phyloP scores from a whole-genome alignment of 495 filamentous ascomycete genomes.

The Podospora tetraspora region DNA sequence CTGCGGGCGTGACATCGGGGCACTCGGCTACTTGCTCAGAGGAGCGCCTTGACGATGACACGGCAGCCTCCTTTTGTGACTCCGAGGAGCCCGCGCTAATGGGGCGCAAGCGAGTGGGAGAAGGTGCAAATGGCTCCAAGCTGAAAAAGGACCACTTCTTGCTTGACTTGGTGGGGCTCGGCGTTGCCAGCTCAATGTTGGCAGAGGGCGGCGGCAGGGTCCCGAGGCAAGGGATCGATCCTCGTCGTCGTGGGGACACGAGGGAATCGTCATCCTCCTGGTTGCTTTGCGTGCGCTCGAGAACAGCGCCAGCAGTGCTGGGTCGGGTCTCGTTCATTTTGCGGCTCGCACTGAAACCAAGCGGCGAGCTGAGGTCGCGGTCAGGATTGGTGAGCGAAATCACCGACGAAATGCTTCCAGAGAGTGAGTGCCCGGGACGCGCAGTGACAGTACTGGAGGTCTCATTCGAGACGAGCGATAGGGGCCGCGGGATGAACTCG shows the following conservation, averaged over 20 bases:
- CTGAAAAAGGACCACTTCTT: constrained; percentile 54
- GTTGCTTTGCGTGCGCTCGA: constrained; percentile 42
- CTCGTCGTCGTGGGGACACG: constrained; percentile 38
- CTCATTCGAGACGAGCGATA: constrained; percentile 70
- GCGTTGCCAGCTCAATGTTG: constrained; percentile 27
- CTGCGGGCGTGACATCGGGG: neutral
- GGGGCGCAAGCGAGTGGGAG: constrained; percentile 37
- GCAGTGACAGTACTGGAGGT: constrained; percentile 62
- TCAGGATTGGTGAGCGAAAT: constrained; percentile 45
- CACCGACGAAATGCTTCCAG: constrained; percentile 59
- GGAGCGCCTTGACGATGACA: constrained; percentile 6
- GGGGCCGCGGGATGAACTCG: constrained; percentile 65
- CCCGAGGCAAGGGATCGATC: constrained; percentile 47
- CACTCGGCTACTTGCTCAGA: constrained; percentile 16
- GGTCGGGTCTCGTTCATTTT: constrained; percentile 38
- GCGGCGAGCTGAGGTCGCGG: constrained; percentile 28
- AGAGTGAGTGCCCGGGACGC: constrained; percentile 57
- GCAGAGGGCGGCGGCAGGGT: constrained; percentile 28
- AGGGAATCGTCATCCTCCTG: constrained; percentile 24
- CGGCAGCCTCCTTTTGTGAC: constrained; percentile 23
- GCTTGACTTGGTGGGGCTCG: constrained; percentile 43
- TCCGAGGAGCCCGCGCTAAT: constrained; percentile 37
- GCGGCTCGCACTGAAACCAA: constrained; percentile 26
- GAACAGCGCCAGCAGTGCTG: constrained; percentile 48
- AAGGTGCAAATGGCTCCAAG: constrained; percentile 42